Conservation (phyloP, 1,284 basidiomycete species). For the Sutorius eximius region DNA sequence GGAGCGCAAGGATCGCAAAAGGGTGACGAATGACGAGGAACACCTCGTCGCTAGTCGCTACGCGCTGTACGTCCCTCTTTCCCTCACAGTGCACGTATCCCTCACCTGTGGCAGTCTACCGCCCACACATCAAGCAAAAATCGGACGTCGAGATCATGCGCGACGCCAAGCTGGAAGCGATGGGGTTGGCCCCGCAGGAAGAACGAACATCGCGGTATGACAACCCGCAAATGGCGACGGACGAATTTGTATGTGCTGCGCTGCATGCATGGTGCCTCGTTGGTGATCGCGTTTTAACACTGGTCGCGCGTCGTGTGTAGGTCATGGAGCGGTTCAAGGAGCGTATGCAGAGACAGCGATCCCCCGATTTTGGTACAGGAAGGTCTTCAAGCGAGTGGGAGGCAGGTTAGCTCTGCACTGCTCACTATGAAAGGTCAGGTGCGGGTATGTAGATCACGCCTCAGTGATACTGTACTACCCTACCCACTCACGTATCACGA, state of each 20-base stretch:
- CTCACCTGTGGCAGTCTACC: slow-evolving; percentile 60
- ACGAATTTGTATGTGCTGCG: slow-evolving; percentile 66
- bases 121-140: slow-evolving; percentile 73
- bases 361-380: too few relatives aligned
- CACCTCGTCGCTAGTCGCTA: slow-evolving; percentile 75
- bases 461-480: too few relatives aligned
- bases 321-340: slow-evolving; percentile 89
- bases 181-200: slow-evolving; percentile 68
- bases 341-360: slow-evolving; percentile 65
- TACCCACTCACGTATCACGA: too few relatives aligned
- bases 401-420: too few relatives aligned
- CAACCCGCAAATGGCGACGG: slow-evolving; percentile 81
- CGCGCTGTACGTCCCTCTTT: slow-evolving; percentile 67
- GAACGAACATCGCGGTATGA: slow-evolving; percentile 53
- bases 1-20: slow-evolving; percentile 58
- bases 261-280: too few relatives aligned
- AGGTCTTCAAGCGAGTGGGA: too few relatives aligned
- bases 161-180: slow-evolving; percentile 81
- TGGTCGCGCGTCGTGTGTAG: slow-evolving; percentile 35
- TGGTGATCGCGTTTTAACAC: too few relatives aligned
- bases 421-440: too few relatives aligned
- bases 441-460: too few relatives aligned
- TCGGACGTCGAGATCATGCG: slow-evolving; percentile 85
- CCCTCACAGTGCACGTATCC: too few relatives aligned
- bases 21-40: slow-evolving; percentile 65